phyloP scores from a whole-genome alignment of 164 flowering plant species.

The Dillenia suffruticosa region DNA sequence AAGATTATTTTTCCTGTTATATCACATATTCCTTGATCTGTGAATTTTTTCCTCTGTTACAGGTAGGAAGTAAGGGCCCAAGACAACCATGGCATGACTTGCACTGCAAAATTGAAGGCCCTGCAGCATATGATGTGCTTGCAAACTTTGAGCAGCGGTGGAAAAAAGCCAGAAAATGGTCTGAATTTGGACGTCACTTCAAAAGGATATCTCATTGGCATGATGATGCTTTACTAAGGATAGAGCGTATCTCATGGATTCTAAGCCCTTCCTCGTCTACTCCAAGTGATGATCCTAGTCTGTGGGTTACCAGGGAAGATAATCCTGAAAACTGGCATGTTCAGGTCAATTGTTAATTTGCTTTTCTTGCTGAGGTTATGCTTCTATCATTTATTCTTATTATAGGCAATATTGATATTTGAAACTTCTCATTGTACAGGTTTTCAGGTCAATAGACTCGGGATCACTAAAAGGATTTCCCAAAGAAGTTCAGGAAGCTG shows the following conservation, averaged over 20 bases:
- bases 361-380: conserved; percentile 5
- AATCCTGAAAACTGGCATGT: conserved; percentile 69
- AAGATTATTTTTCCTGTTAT: neutral
- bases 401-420: too few relatives aligned
- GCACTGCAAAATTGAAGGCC: conserved; percentile 77
- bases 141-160: conserved; percentile 78
- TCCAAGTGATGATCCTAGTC: conserved; percentile 38
- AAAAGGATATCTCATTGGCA: conserved; percentile 54
- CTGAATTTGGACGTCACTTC: conserved; percentile 40
- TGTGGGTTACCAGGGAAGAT: conserved; percentile 49
- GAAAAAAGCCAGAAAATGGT: conserved; percentile 65
- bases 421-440: conserved; percentile 19
- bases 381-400: neutral
- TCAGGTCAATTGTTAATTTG: conserved; percentile 34
- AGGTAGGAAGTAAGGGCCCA: conserved; percentile 47
- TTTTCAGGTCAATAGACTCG: conserved; percentile 76
- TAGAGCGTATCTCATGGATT: conserved; percentile 68
- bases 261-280: conserved; percentile 43
- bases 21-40: neutral
- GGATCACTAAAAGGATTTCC: conserved; percentile 74
- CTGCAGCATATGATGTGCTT: conserved; percentile 77
- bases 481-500: conserved; percentile 39
- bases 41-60: neutral
- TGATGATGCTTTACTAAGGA: conserved; percentile 58
- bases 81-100: conserved; percentile 82